A percentile compares a stretch with the other conserved stretches of the same genome.
These are phyloP conservation scores for Ocimum tenuiflorum DNA, from an alignment of 257 asterid species.

Conservation along the genomic window DNA sequence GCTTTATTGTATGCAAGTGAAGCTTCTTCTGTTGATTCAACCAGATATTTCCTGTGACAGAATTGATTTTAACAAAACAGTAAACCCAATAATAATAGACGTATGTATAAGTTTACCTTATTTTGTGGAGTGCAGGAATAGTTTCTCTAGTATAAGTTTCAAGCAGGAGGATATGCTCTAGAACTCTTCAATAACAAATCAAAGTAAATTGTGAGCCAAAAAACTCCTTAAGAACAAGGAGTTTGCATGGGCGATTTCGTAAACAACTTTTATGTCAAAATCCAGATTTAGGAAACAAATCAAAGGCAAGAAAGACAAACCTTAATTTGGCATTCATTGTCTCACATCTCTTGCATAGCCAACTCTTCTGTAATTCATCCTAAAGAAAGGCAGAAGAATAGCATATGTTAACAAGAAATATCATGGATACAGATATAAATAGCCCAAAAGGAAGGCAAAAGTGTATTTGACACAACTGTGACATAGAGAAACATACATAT, in stretches of 20 bases:
- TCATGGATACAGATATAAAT: background rate
- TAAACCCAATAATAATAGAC: background rate
- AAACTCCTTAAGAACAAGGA: background rate
- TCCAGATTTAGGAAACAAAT: slow-evolving; percentile 17
- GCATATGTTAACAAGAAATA: slow-evolving; percentile 8
- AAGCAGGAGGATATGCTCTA: slow-evolving; percentile 87
- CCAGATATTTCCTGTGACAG: slow-evolving; percentile 65
- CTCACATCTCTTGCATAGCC: slow-evolving; percentile 97
- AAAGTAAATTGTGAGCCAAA: slow-evolving; percentile 23
- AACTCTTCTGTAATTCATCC: slow-evolving; percentile 93
- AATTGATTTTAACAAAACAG: slow-evolving; percentile 12
- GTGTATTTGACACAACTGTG: slow-evolving; percentile 1
- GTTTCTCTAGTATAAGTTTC: slow-evolving; percentile 88
- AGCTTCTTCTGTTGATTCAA: slow-evolving; percentile 93
- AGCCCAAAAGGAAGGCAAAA: background rate
- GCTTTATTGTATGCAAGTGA: slow-evolving; percentile 96
- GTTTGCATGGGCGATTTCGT: background rate
- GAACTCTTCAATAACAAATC: slow-evolving; percentile 50
- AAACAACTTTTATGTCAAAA: slow-evolving; percentile 7
- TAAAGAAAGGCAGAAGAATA: slow-evolving; percentile 20
- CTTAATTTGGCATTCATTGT: slow-evolving; percentile 98
- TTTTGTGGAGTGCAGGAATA: slow-evolving; percentile 87
- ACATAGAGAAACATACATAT: slow-evolving; percentile 57
- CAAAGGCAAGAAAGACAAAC: slow-evolving; percentile 35
- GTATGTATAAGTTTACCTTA: slow-evolving; percentile 45